Conservation (phyloP, 306 rosid species). For the Casuarina glauca region DNA sequence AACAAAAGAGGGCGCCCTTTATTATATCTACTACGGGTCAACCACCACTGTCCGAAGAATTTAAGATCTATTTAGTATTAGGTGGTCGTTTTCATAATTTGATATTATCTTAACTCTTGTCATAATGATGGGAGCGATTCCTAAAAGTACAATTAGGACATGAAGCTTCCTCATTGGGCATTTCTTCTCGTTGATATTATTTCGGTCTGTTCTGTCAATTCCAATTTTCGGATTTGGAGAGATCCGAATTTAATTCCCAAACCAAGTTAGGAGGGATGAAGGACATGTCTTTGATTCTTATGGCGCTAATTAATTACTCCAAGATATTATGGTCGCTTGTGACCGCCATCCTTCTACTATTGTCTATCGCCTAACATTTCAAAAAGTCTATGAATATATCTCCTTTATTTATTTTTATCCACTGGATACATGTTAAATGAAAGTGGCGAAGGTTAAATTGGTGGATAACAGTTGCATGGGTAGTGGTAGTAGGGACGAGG, state of each 20-base stretch:
- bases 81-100: neutral
- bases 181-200: neutral
- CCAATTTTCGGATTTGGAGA: slow-evolving; percentile 10
- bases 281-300: neutral
- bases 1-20: no score
- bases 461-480: neutral
- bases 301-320: neutral
- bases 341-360: neutral
- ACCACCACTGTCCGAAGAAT: no score
- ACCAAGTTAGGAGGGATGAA: neutral
- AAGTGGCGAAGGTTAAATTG: neutral
- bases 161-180: neutral
- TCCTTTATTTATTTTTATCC: neutral
- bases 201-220: neutral
- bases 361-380: neutral
- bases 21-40: no score
- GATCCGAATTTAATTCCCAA: slow-evolving; percentile 12
- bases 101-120: slow-evolving; percentile 3
- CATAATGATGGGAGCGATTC: slow-evolving; percentile 11
- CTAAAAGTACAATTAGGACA: neutral
- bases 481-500: neutral
- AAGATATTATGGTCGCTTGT: neutral
- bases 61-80: no score
- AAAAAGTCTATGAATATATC: neutral
- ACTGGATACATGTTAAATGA: neutral